A percentile compares a stretch with the other conserved stretches of the same genome.
Conservation (phyloP, 2,329 filamentous ascomycete genomes). For the Leptoxyphium fumago region DNA sequence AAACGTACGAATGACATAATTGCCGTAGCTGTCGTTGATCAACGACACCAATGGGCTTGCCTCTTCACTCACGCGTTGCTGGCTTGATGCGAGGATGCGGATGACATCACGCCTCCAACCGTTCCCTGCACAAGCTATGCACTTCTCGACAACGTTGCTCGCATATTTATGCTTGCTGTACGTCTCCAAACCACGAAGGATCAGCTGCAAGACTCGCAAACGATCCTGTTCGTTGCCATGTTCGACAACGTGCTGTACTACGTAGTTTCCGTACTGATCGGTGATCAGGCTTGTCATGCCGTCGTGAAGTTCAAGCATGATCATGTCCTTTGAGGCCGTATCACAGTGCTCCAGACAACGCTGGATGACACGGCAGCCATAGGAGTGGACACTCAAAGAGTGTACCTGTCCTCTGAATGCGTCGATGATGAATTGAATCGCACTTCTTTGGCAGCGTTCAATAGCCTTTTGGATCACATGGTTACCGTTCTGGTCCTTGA, state of each 20-base stretch:
- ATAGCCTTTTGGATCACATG: slow-evolving; percentile 95
- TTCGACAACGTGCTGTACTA: slow-evolving; percentile 80
- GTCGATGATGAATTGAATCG: slow-evolving; percentile 74
- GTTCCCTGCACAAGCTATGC: slow-evolving; percentile 56
- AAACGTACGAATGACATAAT: slow-evolving; percentile 91
- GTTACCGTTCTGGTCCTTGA: slow-evolving; percentile 83
- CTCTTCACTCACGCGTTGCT: slow-evolving; percentile 39
- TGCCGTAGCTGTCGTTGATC: slow-evolving; percentile 84
- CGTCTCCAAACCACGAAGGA: slow-evolving; percentile 54
- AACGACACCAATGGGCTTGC: slow-evolving; percentile 57
- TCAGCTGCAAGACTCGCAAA: slow-evolving; percentile 54
- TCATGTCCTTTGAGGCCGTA: slow-evolving; percentile 51
- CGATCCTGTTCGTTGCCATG: slow-evolving; percentile 62
- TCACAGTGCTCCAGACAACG: slow-evolving; percentile 75
- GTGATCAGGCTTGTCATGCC: slow-evolving; percentile 59
- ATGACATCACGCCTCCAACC: slow-evolving; percentile 59
- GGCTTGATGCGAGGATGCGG: slow-evolving; percentile 41
- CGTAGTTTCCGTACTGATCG: slow-evolving; percentile 91
- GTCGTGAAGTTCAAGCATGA: slow-evolving; percentile 65
- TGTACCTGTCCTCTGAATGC: slow-evolving; percentile 64
- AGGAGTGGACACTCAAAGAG: slow-evolving; percentile 60
- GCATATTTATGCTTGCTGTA: slow-evolving; percentile 93
- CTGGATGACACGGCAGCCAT: slow-evolving; percentile 87
- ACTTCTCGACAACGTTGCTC: slow-evolving; percentile 94
- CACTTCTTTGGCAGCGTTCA: slow-evolving; percentile 58